Base-by-base conservation (phyloP, 2,329 filamentous ascomycete species). In the Emergomyces pasteurianus region DNA sequence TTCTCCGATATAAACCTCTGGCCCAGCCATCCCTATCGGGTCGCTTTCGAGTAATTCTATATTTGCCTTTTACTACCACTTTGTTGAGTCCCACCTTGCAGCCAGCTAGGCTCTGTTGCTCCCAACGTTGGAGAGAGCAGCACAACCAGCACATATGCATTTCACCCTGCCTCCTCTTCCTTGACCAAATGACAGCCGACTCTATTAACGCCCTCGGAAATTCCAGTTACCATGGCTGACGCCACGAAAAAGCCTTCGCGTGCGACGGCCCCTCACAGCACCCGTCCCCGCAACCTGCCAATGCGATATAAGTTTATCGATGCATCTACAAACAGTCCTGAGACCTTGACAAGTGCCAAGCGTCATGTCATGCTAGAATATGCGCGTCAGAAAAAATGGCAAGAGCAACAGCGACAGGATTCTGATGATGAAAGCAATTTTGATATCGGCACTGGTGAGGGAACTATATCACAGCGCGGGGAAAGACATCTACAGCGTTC, bases 341-440 rank as follows among this genome's bases (percentile, higher is more conserved):
- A 63, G 55, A 76, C 75, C 49, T 64, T 74, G 50, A 76, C 73
- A 1, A 71, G 70, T 62, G 74, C 76, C 43, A 75, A 75, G 58
- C 73, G 74, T 26, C 74, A 77, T 73, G 74, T 76, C 7, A 76
- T 76, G 74, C 72, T 75, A 62, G 73, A 76, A 58, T 75, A 71
- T 63, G 73, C 75, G 67, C 72, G 72, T 23, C 72, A 74, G 53
- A 75, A 74, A 59, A 59, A 64, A 46, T 63, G 62, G 60, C 50
- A 65, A 40, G 55, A 60, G 16, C 40, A 53, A 23, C 49, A 57
- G n/a, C 18, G 38, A 3, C 47, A 28, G n/a, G 55, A 38, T 18
- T 49, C 18, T 43, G 49, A n/a, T 18, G 18, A 5, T 26, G 46
- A 36, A 46, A 26, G 14, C 10, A 26, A 34, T 46, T 26, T 16